Base-by-base conservation (phyloP, 208 protist species). In the Acanthamoeba culbertsoni region DNA sequence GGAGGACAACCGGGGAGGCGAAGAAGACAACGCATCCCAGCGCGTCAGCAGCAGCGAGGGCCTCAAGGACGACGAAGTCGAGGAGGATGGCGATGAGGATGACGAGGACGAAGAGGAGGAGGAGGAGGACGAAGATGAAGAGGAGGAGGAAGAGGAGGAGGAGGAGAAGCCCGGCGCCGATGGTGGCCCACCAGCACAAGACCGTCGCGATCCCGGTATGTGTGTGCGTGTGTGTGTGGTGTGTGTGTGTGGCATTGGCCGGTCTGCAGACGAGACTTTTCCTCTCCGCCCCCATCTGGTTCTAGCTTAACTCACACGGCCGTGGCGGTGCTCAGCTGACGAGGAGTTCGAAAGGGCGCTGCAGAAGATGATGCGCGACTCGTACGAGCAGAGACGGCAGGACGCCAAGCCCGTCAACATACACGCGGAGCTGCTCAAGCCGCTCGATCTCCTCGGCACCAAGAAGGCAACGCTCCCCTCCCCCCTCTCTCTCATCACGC, bases 321-420 rank as follows among this genome's bases (percentile, higher is more conserved):
- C 51, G 16, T 59, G 51, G 20, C 18, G 31, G 46, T 1, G 62
- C 89, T 5, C 46, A 71, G 93, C 91, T 7, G 93, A 94, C 35
- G 53, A 93, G 26, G 93, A 91, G 53, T 94, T 94, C 20, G 53
- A 93, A 37, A 79, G 77, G 45, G 93, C 71, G 37, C 73, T 94
- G 6, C 51, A 82, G 33, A 79, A 42, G 82, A 92, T 92, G 48
- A 92, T 94, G 93, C 93, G 90, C 42, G 93, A 94, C 31, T 84
- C 57, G 43, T 82, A 59, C 31, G 93, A 94, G 46, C 48, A 75
- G 40, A 46, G 93, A 73, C 46, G 79, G 57, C 40, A 46, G 55
- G 93, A 94, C 8, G 79, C 31, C 31, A 31, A 40, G 2, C 59
- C 73, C 5, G 40, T 92, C 35, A 92, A 86, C 75, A 18, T 94